phyloP scores from a whole-genome alignment of 371 early-diverging fungal genomes.

The Mucor irregularis region DNA sequence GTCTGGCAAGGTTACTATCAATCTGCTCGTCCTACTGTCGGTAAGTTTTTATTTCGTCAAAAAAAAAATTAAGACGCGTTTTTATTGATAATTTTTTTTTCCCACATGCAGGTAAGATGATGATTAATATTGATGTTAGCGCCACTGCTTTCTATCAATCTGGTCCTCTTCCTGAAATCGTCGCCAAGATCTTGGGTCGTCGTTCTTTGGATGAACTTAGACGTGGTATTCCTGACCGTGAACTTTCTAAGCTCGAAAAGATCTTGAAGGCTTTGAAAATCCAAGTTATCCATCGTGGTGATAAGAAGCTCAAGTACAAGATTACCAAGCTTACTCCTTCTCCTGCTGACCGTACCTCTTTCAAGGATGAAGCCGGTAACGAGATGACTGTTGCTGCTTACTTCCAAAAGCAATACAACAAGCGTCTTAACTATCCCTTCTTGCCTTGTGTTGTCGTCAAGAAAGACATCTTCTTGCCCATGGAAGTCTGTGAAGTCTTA shows the following conservation, averaged over 20 bases:
- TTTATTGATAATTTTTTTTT: not conserved
- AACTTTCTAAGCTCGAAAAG: slow-evolving; percentile 69
- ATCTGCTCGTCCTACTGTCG: slow-evolving; percentile 77
- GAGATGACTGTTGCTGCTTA: slow-evolving; percentile 76
- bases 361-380: slow-evolving; percentile 55
- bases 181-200: slow-evolving; percentile 67
- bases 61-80: not conserved
- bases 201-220: slow-evolving; percentile 69
- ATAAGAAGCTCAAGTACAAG: slow-evolving; percentile 70
- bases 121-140: slow-evolving; percentile 89
- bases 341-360: slow-evolving; percentile 69
- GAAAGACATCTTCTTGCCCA: slow-evolving; percentile 70
- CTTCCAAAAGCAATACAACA: slow-evolving; percentile 74
- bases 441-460: slow-evolving; percentile 88
- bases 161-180: slow-evolving; percentile 64
- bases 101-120: slow-evolving; percentile 44
- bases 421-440: slow-evolving; percentile 70
- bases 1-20: slow-evolving; percentile 95
- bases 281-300: slow-evolving; percentile 75
- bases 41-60: slow-evolving; percentile 31
- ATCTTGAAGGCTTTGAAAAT: slow-evolving; percentile 73
- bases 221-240: slow-evolving; percentile 59
- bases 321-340: slow-evolving; percentile 65
- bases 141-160: slow-evolving; percentile 87
- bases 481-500: slow-evolving; percentile 90